Evolutionary conservation across 345 rosid genomes (phyloP).

Genomic region (Pugionium dolabratum): DNA sequence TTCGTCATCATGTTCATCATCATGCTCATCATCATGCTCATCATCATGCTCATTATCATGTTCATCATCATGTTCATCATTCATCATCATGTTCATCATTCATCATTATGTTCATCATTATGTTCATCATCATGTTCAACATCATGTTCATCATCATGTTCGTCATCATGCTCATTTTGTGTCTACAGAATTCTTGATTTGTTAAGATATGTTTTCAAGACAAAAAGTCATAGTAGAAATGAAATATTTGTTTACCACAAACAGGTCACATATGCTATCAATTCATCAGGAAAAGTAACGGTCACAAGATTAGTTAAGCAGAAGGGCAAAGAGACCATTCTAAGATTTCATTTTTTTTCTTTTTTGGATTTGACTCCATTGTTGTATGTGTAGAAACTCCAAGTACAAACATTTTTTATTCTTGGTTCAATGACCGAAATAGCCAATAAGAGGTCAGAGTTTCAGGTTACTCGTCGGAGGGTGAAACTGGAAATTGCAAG

Average conservation of each 20-base stretch:
- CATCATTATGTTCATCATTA: no score
- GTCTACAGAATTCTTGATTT: no score
- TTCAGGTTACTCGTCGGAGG: constrained; percentile 14
- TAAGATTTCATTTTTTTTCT: constrained; percentile 23
- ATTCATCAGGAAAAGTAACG: constrained; percentile 50
- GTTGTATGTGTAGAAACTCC: constrained; percentile 12
- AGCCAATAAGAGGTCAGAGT: neutral
- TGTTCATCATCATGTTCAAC: no score
- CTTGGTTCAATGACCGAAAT: neutral
- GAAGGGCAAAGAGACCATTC: constrained; percentile 50
- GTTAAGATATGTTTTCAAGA: neutral
- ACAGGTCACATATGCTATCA: constrained; percentile 65
- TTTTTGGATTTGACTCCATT: neutral
- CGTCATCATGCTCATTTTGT: no score
- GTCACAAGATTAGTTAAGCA: constrained; percentile 46
- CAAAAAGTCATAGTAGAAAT: constrained; percentile 2
- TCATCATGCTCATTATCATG: no score
- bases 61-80: no score
- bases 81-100: no score
- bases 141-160: no score
- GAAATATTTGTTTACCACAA: constrained; percentile 2
- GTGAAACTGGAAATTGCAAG: constrained; percentile 32
- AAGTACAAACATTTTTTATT: constrained; percentile 5
- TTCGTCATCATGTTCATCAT: no score
- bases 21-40: no score